These are phyloP conservation scores for Pythium sukuiense DNA, from an alignment of 352 stramenopile species.

Conservation along the genomic window DNA sequence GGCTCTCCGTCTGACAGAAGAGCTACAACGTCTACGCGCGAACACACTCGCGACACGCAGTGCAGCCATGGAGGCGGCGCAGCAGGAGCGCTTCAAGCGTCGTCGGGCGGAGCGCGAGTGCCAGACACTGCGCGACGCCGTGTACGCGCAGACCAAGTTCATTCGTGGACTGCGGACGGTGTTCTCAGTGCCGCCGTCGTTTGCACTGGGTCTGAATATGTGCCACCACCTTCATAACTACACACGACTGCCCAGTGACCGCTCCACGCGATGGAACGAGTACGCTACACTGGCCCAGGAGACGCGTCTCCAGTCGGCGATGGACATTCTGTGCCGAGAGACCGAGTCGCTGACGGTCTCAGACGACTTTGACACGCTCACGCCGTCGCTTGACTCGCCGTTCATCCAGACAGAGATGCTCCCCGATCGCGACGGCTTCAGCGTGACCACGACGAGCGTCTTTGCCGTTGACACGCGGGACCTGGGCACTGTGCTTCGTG, in stretches of 20 bases:
- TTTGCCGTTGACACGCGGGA: slow-evolving; percentile 38
- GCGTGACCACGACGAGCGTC: slow-evolving; percentile 36
- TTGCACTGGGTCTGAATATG: slow-evolving; percentile 5
- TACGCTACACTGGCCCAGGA: slow-evolving; percentile 15
- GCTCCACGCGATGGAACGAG: slow-evolving; percentile 12
- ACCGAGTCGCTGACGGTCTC: slow-evolving; percentile 17
- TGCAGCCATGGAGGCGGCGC: slow-evolving; percentile 7
- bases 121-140: slow-evolving; percentile 14
- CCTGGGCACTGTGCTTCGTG: slow-evolving; percentile 26
- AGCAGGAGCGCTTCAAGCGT: slow-evolving; percentile 2
- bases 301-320: slow-evolving; percentile 14
- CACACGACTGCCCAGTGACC: slow-evolving; percentile 13
- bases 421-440: slow-evolving; percentile 12
- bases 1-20: background rate
- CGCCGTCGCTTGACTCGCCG: slow-evolving; percentile 6
- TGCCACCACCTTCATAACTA: slow-evolving; percentile 15
- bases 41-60: background rate
- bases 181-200: slow-evolving; percentile 11
- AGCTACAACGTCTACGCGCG: slow-evolving; percentile 6
- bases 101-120: slow-evolving; percentile 18
- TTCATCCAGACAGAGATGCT: slow-evolving; percentile 17
- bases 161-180: slow-evolving; percentile 12
- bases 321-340: slow-evolving; percentile 22
- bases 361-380: background rate
- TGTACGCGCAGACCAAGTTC: slow-evolving; percentile 15